Base-by-base conservation (phyloP, 2,329 filamentous ascomycete species). In the Cordyceps militaris region DNA sequence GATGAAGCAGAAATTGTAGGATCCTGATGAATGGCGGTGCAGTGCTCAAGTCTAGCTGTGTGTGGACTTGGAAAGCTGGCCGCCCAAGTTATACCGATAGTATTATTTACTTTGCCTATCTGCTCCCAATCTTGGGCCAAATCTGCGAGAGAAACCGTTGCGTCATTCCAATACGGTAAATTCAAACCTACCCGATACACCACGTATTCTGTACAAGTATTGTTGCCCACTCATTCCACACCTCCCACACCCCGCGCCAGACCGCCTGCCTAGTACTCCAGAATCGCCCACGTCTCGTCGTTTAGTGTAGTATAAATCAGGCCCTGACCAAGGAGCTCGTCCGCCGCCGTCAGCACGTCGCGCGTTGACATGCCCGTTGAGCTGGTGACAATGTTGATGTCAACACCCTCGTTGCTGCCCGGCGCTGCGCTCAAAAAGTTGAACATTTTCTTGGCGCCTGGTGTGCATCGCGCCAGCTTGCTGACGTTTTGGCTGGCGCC, bases 251-350 rank as follows among this genome's bases (percentile, higher is more conserved):
- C 13, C 52, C 40, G 16, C 21, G 4, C 23, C 23, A 28, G 16
- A 28, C 21, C 21, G 6, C 3, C 34, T 14, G 6, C 4, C 63
- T 70, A 86, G 61, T 79, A 83, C 59, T 95, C 89, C 60, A 97
- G 76, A 62, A 96, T 77, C 44, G 91, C 90, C 87, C 89, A 97
- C 1, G 93, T 97, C 72, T 89, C 82, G 67, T 97, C 93, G 73
- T 97, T 91, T 7, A 96, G 81, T 10, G 95, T 99, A 28, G 91
- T 90, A 74, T 91, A 99, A 63, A 96, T 89, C 65, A 90, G 69
- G 30, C 91, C 90, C 57, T 83, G 74, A 2, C 78, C 78, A 44
- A 91, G 72, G 67, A 99, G 73, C 73, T 97, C 91, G 65, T 96
- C 90, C 10, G 88, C 84, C n/a, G 85, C 92, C 54, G 80, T 83